Evolutionary conservation across 2,329 filamentous ascomycete genomes (phyloP).

Genomic region (Trichophyton rubrum): DNA sequence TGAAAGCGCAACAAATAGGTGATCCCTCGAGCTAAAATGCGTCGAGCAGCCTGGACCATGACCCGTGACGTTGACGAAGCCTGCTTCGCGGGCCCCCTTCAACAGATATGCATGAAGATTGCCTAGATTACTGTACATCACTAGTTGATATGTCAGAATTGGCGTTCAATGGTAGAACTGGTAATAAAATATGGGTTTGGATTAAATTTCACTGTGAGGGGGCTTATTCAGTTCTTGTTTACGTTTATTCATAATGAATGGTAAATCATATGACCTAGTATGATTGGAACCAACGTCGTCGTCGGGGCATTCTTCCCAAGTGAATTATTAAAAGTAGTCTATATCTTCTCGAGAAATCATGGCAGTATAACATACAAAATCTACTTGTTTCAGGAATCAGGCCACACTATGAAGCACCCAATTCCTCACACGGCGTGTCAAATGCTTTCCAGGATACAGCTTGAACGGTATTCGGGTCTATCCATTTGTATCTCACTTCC

Average conservation of each 20-base stretch:
- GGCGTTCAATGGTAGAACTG: background rate
- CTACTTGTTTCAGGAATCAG: background rate
- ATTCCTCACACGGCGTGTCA: background rate
- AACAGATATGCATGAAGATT: background rate
- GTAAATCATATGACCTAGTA: background rate
- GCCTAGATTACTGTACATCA: background rate
- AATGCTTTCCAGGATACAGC: slow-evolving; percentile 1
- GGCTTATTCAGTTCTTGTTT: background rate
- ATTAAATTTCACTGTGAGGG: background rate
- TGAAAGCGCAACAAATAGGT: slow-evolving; percentile 40
- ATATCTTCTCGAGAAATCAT: background rate
- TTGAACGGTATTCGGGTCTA: slow-evolving; percentile 19
- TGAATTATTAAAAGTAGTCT: too few species aligned
- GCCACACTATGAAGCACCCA: background rate
- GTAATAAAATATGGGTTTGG: background rate
- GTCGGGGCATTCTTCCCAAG: too few species aligned
- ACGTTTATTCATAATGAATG: background rate
- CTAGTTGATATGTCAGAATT: background rate
- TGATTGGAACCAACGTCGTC: too few species aligned
- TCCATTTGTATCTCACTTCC: slow-evolving; percentile 30
- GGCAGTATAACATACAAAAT: background rate
- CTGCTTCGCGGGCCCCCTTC: too few species aligned
- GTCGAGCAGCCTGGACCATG: background rate
- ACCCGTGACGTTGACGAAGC: too few species aligned
- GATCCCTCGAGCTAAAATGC: background rate